Conservation (phyloP, 2,329 filamentous ascomycete genomes). For the Alternaria tenuissima region DNA sequence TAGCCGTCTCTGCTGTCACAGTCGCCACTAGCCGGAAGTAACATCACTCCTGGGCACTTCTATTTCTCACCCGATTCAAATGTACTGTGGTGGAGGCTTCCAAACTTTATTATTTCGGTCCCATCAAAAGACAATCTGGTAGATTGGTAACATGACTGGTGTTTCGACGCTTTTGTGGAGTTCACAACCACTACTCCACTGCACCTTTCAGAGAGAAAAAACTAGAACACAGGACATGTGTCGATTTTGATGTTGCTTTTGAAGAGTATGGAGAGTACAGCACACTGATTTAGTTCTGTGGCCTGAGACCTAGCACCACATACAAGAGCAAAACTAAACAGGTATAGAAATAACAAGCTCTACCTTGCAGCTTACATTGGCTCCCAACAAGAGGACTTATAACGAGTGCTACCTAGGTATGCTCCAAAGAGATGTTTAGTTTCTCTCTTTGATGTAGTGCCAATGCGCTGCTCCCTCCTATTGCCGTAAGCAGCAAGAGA, state of each 20-base stretch:
- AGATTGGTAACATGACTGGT: not conserved
- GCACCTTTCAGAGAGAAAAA: not conserved
- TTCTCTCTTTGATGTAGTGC: too few species aligned
- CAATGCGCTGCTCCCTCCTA: not conserved
- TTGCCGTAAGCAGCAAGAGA: not conserved
- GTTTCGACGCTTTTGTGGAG: not conserved
- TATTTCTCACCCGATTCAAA: not conserved
- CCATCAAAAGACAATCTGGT: not conserved
- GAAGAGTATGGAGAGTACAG: not conserved
- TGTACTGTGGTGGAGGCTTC: not conserved
- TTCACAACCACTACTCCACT: not conserved
- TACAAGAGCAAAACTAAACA: too few species aligned
- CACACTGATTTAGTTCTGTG: too few species aligned
- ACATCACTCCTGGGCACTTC: not conserved
- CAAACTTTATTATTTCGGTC: not conserved
- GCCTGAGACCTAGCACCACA: too few species aligned
- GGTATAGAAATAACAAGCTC: fast-evolving
- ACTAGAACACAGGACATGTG: not conserved
- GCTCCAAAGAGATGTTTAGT: too few species aligned
- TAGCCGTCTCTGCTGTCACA: not conserved
- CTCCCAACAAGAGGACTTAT: too few species aligned
- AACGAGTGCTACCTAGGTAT: fast-evolving
- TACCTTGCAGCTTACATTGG: too few species aligned
- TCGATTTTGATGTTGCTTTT: fast-evolving
- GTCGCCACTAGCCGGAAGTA: not conserved